Percentiles rank a stretch among this genome's conserved stretches.
phyloP scores from a whole-genome alignment of 768 basidiomycete species.

The Tephrocybe sp. region DNA sequence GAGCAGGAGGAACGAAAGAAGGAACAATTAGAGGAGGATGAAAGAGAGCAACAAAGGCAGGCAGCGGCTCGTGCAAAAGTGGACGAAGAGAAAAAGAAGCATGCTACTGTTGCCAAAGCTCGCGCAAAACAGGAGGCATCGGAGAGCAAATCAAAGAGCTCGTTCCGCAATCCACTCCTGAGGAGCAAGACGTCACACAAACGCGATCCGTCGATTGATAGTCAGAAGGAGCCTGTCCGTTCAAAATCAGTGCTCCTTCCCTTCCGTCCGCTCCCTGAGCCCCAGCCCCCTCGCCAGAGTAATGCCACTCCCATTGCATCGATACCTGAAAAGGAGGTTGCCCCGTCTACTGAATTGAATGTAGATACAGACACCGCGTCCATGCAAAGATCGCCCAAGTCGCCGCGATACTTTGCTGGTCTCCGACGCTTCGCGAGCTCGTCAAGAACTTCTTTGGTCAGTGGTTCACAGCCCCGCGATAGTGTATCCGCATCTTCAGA shows the following conservation, averaged over 20 bases:
- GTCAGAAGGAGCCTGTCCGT: slow-evolving; percentile 7
- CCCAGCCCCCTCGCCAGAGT: not conserved
- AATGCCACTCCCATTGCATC: not conserved
- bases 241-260: slow-evolving; percentile 9
- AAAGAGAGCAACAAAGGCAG: slow-evolving; percentile 8
- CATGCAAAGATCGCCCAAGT: slow-evolving; percentile 51
- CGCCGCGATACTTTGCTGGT: slow-evolving; percentile 48
- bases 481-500: slow-evolving; percentile 63
- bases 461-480: slow-evolving; percentile 45
- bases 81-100: slow-evolving; percentile 26
- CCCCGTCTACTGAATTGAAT: not conserved
- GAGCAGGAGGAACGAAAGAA: slow-evolving; percentile 16
- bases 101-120: slow-evolving; percentile 20
- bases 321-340: slow-evolving; percentile 10
- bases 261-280: slow-evolving; percentile 7
- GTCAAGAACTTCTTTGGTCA: slow-evolving; percentile 25
- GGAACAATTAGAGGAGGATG: slow-evolving; percentile 13
- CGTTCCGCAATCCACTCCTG: slow-evolving; percentile 14
- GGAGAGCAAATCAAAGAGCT: slow-evolving; percentile 16
- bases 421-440: slow-evolving; percentile 47
- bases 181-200: slow-evolving; percentile 15
- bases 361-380: slow-evolving; percentile 19
- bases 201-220: slow-evolving; percentile 7
- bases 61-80: slow-evolving; percentile 16
- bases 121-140: slow-evolving; percentile 23